Evolutionary conservation across 805 yeast species (phyloP).

Genomic region (Yarrowia alimentaria): DNA sequence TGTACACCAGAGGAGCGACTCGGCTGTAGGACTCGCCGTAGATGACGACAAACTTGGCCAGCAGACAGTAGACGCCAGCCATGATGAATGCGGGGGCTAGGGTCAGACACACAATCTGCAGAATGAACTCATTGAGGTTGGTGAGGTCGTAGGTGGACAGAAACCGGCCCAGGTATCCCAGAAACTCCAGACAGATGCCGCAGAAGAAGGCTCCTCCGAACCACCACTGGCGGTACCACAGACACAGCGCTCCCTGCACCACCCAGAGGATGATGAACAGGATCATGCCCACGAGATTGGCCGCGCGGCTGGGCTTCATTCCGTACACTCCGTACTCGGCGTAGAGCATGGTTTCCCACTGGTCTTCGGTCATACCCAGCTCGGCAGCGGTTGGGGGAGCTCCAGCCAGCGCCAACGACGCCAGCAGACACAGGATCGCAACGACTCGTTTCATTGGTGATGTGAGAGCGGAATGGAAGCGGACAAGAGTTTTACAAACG

Average conservation of each 20-base stretch:
- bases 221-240: constrained; percentile 60
- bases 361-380: constrained; percentile 2
- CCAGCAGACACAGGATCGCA: constrained; percentile 8
- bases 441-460: too few species aligned
- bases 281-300: constrained; percentile 56
- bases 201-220: constrained; percentile 51
- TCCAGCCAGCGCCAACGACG: too few species aligned
- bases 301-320: constrained; percentile 52
- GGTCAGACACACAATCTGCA: constrained; percentile 67
- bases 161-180: constrained; percentile 66
- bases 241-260: constrained; percentile 46
- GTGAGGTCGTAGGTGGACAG: constrained; percentile 43
- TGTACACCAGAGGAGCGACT: constrained; percentile 54
- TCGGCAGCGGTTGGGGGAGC: constrained; percentile 11
- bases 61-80: constrained; percentile 75
- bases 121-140: constrained; percentile 47
- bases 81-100: constrained; percentile 79
- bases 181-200: constrained; percentile 59
- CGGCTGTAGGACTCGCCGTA: constrained; percentile 56
- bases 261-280: constrained; percentile 52
- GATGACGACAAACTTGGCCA: constrained; percentile 62
- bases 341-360: constrained; percentile 6
- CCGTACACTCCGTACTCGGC: constrained; percentile 35
- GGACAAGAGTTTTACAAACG: too few species aligned
- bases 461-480: background rate